phyloP scores from a whole-genome alignment of 106 monocot genomes.

The Dioscorea alata region DNA sequence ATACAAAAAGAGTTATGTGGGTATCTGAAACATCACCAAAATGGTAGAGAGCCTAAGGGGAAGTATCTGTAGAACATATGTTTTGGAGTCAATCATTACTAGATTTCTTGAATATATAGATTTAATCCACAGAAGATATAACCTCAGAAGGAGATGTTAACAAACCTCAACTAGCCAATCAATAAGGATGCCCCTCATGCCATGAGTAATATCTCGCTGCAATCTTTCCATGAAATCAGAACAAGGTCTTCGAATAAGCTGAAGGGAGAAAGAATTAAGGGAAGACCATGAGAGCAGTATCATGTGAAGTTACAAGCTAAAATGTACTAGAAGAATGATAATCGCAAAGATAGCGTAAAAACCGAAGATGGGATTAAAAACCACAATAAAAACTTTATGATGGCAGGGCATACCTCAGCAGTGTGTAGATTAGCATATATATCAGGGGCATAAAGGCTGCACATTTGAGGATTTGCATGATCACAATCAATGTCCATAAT shows the following conservation, averaged over 20 bases:
- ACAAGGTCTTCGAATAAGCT: constrained; percentile 60
- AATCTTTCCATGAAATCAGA: constrained; percentile 74
- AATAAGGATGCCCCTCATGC: constrained; percentile 78
- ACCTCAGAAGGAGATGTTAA: no score
- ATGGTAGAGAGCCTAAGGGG: no score
- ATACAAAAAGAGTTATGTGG: no score
- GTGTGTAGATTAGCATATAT: constrained; percentile 60
- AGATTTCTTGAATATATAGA: no score
- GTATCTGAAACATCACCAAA: no score
- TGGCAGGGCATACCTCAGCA: constrained; percentile 49
- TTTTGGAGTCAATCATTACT: no score
- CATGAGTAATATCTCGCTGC: constrained; percentile 75
- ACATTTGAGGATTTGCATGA: constrained; percentile 70
- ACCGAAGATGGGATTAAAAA: not conserved
- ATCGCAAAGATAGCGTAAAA: not conserved
- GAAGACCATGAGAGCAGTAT: not conserved
- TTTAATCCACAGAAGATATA: no score
- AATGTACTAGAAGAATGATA: not conserved
- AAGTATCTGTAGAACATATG: no score
- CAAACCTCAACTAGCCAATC: constrained; percentile 99
- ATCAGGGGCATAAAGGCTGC: constrained; percentile 59
- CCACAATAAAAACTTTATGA: not conserved
- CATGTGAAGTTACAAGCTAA: not conserved
- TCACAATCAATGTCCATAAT: constrained; percentile 72
- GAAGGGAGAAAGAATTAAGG: constrained; percentile 12